These are phyloP conservation scores for Oryza punctata DNA, from an alignment of 176 grass and related monocot genomes.

Conservation along the genomic window DNA sequence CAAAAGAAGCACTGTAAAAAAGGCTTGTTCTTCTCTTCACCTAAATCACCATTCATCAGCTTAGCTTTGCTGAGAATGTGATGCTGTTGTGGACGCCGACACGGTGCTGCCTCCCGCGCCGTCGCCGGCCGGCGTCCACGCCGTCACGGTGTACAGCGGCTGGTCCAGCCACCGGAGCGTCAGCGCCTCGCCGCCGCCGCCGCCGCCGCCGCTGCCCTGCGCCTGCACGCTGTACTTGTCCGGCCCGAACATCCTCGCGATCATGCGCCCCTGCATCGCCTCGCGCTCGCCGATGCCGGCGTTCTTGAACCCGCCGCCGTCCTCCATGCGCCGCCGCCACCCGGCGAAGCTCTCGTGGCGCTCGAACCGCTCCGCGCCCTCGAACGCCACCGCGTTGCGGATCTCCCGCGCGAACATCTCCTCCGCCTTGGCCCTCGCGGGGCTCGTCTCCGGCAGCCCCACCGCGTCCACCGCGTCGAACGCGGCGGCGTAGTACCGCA, in stretches of 20 bases:
- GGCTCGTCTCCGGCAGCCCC: slow-evolving; percentile 44
- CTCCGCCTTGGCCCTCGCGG: slow-evolving; percentile 70
- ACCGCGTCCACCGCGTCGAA: slow-evolving; percentile 68
- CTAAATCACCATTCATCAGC: slow-evolving; percentile 12
- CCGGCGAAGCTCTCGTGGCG: slow-evolving; percentile 70
- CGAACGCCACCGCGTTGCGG: slow-evolving; percentile 77
- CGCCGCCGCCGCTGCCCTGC: slow-evolving; percentile 51
- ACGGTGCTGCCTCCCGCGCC: slow-evolving; percentile 55
- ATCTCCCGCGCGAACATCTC: slow-evolving; percentile 94
- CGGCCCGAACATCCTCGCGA: slow-evolving; percentile 72
- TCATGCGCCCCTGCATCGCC: slow-evolving; percentile 77
- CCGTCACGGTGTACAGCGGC: slow-evolving; percentile 83
- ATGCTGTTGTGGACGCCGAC: slow-evolving; percentile 53
- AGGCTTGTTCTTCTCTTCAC: background rate
- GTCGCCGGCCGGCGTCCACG: slow-evolving; percentile 60
- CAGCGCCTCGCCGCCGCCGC: slow-evolving; percentile 64
- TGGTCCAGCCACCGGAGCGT: slow-evolving; percentile 77
- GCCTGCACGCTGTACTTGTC: slow-evolving; percentile 64
- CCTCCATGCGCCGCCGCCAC: slow-evolving; percentile 78
- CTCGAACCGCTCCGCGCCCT: slow-evolving; percentile 65
- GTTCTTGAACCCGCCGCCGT: slow-evolving; percentile 69
- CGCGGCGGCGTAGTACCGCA: slow-evolving; percentile 70
- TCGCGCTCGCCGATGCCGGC: slow-evolving; percentile 74
- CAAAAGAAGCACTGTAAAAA: slow-evolving; percentile 44
- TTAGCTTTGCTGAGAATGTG: slow-evolving; percentile 51